Conservation (phyloP, 1,284 basidiomycete genomes). For the Sporisorium graminicola region DNA sequence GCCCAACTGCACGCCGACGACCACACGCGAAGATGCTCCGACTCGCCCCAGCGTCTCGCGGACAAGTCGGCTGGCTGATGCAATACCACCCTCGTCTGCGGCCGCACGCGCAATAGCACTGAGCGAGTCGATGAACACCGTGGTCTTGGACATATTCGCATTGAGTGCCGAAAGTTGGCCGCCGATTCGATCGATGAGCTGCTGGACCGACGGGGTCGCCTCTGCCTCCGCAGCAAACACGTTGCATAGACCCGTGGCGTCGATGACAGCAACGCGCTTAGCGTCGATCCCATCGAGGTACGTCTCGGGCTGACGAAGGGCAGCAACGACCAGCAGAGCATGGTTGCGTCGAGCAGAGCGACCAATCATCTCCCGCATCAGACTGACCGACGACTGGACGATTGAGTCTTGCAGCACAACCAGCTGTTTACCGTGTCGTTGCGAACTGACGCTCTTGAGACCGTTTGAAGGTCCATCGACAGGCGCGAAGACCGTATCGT, state of each 20-base stretch:
- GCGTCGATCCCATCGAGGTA: constrained; percentile 31
- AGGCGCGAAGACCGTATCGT: constrained; percentile 33
- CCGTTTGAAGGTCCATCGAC: constrained; percentile 24
- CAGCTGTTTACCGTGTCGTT: constrained; percentile 54
- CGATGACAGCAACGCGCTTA: constrained; percentile 15
- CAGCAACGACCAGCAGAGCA: constrained; percentile 30
- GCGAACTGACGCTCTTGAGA: constrained; percentile 28
- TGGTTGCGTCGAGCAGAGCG: constrained; percentile 28
- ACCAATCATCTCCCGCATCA: constrained; percentile 51
- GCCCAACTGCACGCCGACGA: constrained; percentile 41
- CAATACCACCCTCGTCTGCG: constrained; percentile 7
- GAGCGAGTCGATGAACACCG: constrained; percentile 57
- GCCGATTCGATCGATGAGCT: constrained; percentile 15
- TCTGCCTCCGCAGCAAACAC: constrained; percentile 9
- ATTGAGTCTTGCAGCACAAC: constrained; percentile 56
- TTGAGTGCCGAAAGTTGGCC: constrained; percentile 3
- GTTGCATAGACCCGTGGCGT: constrained; percentile 30
- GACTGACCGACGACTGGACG: constrained; percentile 43
- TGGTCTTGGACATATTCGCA: constrained; percentile 24
- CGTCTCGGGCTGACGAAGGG: constrained; percentile 21
- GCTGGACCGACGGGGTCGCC: constrained; percentile 9
- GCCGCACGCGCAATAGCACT: constrained; percentile 40
- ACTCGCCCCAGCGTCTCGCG: constrained; percentile 19
- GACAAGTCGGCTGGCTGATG: constrained; percentile 25
- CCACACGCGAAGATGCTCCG: constrained; percentile 45